phyloP scores from a whole-genome alignment of 2,329 filamentous ascomycete genomes.

The Fusarium irregulare region DNA sequence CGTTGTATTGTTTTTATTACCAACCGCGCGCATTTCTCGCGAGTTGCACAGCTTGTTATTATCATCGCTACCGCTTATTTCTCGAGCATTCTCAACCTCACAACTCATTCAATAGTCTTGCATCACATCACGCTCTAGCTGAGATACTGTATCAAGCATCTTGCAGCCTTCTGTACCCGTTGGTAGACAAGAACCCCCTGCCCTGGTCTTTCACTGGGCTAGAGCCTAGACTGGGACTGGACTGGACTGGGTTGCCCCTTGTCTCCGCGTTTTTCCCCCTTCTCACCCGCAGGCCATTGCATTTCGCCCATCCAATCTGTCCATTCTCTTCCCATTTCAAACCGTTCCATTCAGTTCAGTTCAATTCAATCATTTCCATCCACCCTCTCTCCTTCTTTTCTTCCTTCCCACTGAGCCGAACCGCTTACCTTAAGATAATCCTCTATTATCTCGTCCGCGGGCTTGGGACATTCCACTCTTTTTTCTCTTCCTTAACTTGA shows the following conservation, averaged over 20 bases:
- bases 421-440: constrained; percentile 20
- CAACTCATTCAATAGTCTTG: constrained; percentile 9
- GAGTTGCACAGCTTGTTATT: constrained; percentile 11
- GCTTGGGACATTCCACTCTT: constrained; percentile 42
- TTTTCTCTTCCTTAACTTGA: constrained; percentile 33
- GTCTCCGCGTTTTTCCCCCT: constrained; percentile 40
- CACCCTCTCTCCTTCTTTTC: constrained; percentile 23
- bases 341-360: constrained; percentile 31
- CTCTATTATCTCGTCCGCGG: constrained; percentile 30
- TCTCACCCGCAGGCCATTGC: constrained; percentile 35
- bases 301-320: constrained; percentile 35
- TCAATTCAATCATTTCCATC: constrained; percentile 38
- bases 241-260: constrained; percentile 35
- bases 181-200: constrained; percentile 9
- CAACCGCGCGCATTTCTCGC: constrained; percentile 28
- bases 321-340: constrained; percentile 36
- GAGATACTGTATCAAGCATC: constrained; percentile 8
- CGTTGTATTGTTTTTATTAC: constrained; percentile 17
- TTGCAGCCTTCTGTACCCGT: constrained; percentile 7
- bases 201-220: constrained; percentile 20
- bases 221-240: constrained; percentile 22
- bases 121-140: constrained; percentile 9
- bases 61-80: not conserved
- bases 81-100: not conserved
- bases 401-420: constrained; percentile 37